Evolutionary conservation across 2,329 filamentous ascomycete genomes (phyloP).

Genomic region (Neoscytalidium dimidiatum): DNA sequence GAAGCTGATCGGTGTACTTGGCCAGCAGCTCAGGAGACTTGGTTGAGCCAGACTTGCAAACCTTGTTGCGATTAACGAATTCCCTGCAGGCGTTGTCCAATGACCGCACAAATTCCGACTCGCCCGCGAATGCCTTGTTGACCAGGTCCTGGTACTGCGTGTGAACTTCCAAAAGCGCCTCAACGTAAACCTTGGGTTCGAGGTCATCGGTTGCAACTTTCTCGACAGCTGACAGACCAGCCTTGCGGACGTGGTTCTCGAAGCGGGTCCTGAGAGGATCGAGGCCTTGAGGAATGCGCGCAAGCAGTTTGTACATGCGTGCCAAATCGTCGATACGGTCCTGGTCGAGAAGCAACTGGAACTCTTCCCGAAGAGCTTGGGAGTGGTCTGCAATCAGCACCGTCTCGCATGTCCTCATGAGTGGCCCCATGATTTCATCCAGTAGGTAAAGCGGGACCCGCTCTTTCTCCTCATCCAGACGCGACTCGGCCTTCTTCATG

Average conservation of each 20-base stretch:
- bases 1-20: conserved; percentile 89
- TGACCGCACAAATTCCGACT: conserved; percentile 94
- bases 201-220: conserved; percentile 87
- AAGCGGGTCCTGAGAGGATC: conserved; percentile 86
- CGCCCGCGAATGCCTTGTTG: conserved; percentile 88
- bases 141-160: conserved; percentile 90
- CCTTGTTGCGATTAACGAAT: conserved; percentile 96
- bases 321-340: conserved; percentile 95
- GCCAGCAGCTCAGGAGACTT: conserved; percentile 93
- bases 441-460: conserved; percentile 91
- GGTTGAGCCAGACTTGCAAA: conserved; percentile 90
- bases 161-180: conserved; percentile 91
- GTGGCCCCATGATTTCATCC: conserved; percentile 77
- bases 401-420: conserved; percentile 86
- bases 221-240: conserved; percentile 82
- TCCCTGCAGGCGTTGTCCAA: conserved; percentile 96
- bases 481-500: conserved; percentile 97
- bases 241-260: conserved; percentile 89
- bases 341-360: conserved; percentile 89
- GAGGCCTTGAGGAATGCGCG: conserved; percentile 85
- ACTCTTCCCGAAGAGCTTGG: conserved; percentile 85
- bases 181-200: conserved; percentile 95
- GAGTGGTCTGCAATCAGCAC: conserved; percentile 90
- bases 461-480: conserved; percentile 90
- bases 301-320: conserved; percentile 91